Evolutionary conservation across 305 asterid species (phyloP).

Genomic region (Caryopteris hybrid): DNA sequence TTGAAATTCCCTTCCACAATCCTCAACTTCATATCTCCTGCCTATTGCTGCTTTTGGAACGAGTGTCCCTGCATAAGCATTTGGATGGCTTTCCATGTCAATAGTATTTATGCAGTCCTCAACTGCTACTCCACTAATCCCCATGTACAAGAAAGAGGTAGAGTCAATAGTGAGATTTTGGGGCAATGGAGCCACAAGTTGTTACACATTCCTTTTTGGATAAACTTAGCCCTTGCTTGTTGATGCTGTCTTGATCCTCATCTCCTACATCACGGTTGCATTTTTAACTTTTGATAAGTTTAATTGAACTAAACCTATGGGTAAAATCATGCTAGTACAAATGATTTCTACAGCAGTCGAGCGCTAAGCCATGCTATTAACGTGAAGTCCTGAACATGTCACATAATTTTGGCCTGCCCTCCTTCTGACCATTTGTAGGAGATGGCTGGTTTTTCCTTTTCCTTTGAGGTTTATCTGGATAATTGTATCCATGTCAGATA

Average conservation of each 20-base stretch:
- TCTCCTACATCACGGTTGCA: neutral
- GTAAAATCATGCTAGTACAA: neutral
- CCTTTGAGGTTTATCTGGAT: too few relatives aligned
- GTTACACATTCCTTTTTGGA: neutral
- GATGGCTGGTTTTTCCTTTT: neutral
- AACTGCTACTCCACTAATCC: neutral
- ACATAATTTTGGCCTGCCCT: too few relatives aligned
- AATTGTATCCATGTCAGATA: too few relatives aligned
- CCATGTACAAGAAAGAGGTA: neutral
- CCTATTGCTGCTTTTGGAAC: neutral
- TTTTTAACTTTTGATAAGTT: neutral
- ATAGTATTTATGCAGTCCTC: neutral
- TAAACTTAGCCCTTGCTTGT: neutral
- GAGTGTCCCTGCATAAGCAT: neutral
- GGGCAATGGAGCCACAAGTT: neutral
- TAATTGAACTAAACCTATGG: neutral
- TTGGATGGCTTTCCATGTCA: neutral
- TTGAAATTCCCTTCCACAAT: neutral
- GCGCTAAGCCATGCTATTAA: neutral
- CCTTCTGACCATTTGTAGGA: neutral
- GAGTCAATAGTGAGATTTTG: neutral
- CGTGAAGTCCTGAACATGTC: too few relatives aligned
- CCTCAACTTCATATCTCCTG: neutral
- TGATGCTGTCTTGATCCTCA: neutral
- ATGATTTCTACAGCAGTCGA: neutral